Conservation (phyloP, 768 basidiomycete genomes). For the Leccinum incarnatum region DNA sequence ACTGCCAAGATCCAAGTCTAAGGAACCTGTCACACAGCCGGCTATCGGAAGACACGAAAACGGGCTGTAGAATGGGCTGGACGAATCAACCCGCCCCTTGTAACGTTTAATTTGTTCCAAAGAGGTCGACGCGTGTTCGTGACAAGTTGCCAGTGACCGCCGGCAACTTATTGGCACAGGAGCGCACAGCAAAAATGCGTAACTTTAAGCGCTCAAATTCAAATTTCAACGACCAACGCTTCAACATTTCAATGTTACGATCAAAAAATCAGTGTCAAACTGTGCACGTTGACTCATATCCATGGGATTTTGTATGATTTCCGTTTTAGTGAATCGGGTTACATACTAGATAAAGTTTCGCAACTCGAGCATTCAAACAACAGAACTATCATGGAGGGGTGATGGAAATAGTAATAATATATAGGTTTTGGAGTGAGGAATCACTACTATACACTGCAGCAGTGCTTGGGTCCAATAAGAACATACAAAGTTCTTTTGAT, state of each 20-base stretch:
- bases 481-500: slow-evolving; percentile 1
- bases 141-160: no score
- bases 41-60: neutral
- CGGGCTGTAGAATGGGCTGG: neutral
- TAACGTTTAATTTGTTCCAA: no score
- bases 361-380: neutral
- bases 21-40: neutral
- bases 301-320: neutral
- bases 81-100: neutral
- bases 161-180: no score
- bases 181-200: neutral
- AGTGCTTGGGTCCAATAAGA: slow-evolving; percentile 3
- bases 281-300: neutral
- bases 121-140: no score
- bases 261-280: slow-evolving; percentile 1
- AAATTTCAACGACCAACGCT: neutral
- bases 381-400: neutral
- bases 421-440: slow-evolving; percentile 5
- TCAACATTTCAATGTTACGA: neutral
- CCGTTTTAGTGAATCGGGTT: neutral
- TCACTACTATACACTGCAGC: slow-evolving; percentile 19
- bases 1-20: neutral
- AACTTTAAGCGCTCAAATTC: neutral
- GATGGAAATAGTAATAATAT: slow-evolving; percentile 28
- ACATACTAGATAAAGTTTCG: neutral